Evolutionary conservation across 164 flowering plant genomes (phyloP).

Genomic region (Akebia trifoliata): DNA sequence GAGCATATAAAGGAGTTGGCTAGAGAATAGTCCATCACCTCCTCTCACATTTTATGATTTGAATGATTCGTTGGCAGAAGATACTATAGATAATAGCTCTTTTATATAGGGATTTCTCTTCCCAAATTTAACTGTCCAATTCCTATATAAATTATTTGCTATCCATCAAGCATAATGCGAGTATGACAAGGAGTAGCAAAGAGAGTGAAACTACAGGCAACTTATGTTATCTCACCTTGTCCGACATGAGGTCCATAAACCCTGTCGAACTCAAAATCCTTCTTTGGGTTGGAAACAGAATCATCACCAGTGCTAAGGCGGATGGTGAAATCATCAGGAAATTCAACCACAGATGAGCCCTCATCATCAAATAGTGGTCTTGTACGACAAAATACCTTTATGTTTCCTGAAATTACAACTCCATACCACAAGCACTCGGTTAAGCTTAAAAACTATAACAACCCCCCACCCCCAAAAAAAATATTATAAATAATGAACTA

Average conservation of each 20-base stretch:
- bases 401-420: conserved; percentile 58
- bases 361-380: conserved; percentile 96
- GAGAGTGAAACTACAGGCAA: conserved; percentile 6
- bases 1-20: conserved; percentile 1
- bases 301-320: conserved; percentile 76
- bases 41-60: not conserved
- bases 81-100: not conserved
- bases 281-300: conserved; percentile 61
- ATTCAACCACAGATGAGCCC: conserved; percentile 79
- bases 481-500: no score
- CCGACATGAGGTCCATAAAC: conserved; percentile 99
- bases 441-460: conserved; percentile 3
- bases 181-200: not conserved
- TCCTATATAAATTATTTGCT: not conserved
- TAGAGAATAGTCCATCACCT: not conserved
- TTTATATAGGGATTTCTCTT: not conserved
- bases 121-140: not conserved
- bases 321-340: conserved; percentile 85
- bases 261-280: conserved; percentile 92
- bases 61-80: not conserved
- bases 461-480: no score
- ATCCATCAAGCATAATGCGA: not conserved
- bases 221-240: conserved; percentile 53
- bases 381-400: conserved; percentile 82
- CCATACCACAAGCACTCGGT: conserved; percentile 5